phyloP scores from a whole-genome alignment of 2,329 filamentous ascomycete genomes.

The Ascochyta fabae region DNA sequence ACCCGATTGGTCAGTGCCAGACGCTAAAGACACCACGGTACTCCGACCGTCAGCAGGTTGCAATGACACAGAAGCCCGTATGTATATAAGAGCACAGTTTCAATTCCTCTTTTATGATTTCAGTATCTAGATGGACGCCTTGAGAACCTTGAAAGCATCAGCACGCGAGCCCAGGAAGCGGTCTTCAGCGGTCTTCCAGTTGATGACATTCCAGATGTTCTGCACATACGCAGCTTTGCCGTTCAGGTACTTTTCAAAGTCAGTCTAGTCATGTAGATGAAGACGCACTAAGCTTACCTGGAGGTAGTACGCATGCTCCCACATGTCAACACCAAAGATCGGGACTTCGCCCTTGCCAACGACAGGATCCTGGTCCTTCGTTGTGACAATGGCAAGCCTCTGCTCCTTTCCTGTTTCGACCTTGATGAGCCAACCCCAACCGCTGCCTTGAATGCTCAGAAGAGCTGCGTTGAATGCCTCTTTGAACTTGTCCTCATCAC shows the following conservation, averaged over 20 bases:
- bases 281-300: slow-evolving; percentile 59
- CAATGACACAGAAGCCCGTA: background rate
- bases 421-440: slow-evolving; percentile 87
- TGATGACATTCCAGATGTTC: slow-evolving; percentile 79
- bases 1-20: slow-evolving; percentile 33
- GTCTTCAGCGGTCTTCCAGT: slow-evolving; percentile 74
- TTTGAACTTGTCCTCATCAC: slow-evolving; percentile 70
- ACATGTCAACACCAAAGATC: slow-evolving; percentile 84
- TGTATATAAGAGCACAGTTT: background rate
- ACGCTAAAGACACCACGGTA: slow-evolving; percentile 30
- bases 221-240: slow-evolving; percentile 77
- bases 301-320: slow-evolving; percentile 92
- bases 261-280: slow-evolving; percentile 1
- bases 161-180: slow-evolving; percentile 60
- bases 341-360: slow-evolving; percentile 67
- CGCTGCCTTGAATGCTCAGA: slow-evolving; percentile 78
- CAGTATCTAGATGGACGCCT: slow-evolving; percentile 39
- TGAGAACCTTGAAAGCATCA: slow-evolving; percentile 49
- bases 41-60: slow-evolving; percentile 12
- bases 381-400: slow-evolving; percentile 72
- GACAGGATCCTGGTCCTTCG: slow-evolving; percentile 86
- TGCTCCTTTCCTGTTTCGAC: slow-evolving; percentile 61
- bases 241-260: slow-evolving; percentile 68
- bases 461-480: slow-evolving; percentile 70
- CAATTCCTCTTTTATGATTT: background rate